These are phyloP conservation scores for Metschnikowia baotianmanensis DNA, from an alignment of 805 yeast genomes.

Conservation along the genomic window DNA sequence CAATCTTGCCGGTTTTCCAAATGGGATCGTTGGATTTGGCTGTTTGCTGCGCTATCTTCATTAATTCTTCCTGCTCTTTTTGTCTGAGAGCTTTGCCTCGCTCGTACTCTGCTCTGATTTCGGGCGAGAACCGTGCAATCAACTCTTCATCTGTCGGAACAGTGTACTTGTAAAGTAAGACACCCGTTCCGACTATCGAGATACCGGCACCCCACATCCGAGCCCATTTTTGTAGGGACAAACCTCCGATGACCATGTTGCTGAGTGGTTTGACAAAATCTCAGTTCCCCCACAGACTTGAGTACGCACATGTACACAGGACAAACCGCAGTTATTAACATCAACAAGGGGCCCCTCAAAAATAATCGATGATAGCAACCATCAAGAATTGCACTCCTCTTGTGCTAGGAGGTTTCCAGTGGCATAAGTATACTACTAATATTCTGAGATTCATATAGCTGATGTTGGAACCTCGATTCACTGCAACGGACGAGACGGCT, in stretches of 20 bases:
- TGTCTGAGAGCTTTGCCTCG: constrained; percentile 58
- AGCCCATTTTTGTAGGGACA: constrained; percentile 57
- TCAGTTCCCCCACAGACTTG: background rate
- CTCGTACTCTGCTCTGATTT: constrained; percentile 72
- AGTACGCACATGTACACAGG: constrained; percentile 1
- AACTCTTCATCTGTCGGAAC: constrained; percentile 86
- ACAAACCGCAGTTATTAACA: too few relatives aligned
- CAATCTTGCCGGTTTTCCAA: constrained; percentile 75
- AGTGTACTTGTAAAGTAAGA: constrained; percentile 63
- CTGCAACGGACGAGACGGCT: too few relatives aligned
- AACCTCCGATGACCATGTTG: constrained; percentile 6
- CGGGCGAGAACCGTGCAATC: constrained; percentile 75
- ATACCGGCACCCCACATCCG: constrained; percentile 58
- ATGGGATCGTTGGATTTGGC: constrained; percentile 71
- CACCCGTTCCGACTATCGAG: constrained; percentile 72
- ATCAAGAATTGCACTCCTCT: too few relatives aligned
- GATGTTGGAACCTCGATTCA: too few relatives aligned
- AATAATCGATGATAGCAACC: too few relatives aligned
- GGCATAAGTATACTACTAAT: too few relatives aligned
- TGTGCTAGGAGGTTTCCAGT: too few relatives aligned
- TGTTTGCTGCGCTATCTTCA: constrained; percentile 63
- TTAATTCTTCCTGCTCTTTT: constrained; percentile 66
- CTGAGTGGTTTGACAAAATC: background rate
- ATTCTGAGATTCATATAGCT: too few relatives aligned
- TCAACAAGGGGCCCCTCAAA: too few relatives aligned